Evolutionary conservation across 75 land plant species (phyloP).

Genomic region (Pseudotsuga menziesii): DNA sequence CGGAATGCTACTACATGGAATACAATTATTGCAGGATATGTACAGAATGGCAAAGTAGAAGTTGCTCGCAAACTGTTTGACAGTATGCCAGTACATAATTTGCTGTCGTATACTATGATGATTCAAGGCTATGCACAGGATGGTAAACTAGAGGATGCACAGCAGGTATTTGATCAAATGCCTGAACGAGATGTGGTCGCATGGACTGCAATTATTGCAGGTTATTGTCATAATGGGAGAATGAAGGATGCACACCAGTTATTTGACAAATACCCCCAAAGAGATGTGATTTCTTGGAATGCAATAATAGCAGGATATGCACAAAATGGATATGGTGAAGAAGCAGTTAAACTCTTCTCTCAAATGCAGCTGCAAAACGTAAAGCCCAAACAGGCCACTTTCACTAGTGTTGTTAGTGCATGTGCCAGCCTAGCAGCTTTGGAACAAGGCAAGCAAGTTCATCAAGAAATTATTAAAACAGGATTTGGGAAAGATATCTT

Average conservation of each 20-base stretch:
- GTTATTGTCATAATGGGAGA: slow-evolving; percentile 22
- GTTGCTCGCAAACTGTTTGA: no score
- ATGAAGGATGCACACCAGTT: slow-evolving; percentile 34
- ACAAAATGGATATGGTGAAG: slow-evolving; percentile 42
- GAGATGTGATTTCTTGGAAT: slow-evolving; percentile 60
- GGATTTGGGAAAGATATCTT: slow-evolving; percentile 14
- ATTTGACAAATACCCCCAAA: slow-evolving; percentile 43
- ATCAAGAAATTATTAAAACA: slow-evolving; percentile 26
- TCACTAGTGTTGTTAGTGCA: slow-evolving; percentile 53
- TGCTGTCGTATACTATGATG: no score
- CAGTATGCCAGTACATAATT: no score
- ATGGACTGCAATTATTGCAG: slow-evolving; percentile 26
- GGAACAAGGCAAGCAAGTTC: slow-evolving; percentile 46
- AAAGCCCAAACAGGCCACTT: slow-evolving; percentile 51
- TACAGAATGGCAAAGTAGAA: no score
- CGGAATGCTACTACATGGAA: slow-evolving; percentile 35
- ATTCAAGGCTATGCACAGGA: slow-evolving; percentile 53
- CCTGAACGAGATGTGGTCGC: slow-evolving; percentile 22
- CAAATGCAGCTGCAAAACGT: slow-evolving; percentile 32
- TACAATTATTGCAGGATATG: slow-evolving; percentile 27
- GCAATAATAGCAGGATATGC: slow-evolving; percentile 51
- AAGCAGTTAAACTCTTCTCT: slow-evolving; percentile 43
- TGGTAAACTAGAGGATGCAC: slow-evolving; percentile 43
- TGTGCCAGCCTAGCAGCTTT: slow-evolving; percentile 50
- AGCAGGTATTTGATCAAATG: slow-evolving; percentile 24